phyloP scores from a whole-genome alignment of 2,329 filamentous ascomycete genomes.

The Exophiala lecanii-corni region DNA sequence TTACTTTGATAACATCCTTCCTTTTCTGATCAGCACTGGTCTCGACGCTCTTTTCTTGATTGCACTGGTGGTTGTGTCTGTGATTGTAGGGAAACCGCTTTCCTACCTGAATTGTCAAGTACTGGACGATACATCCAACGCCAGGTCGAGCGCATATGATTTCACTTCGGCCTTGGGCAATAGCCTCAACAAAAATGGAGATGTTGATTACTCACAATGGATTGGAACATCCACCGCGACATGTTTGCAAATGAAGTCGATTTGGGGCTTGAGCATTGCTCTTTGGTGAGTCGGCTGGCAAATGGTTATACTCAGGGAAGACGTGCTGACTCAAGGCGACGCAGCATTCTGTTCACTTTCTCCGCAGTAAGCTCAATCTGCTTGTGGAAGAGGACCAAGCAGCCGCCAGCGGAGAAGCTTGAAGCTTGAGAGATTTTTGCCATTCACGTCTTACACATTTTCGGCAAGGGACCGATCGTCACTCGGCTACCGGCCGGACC shows the following conservation, averaged over 20 bases:
- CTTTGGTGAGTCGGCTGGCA: constrained; percentile 61
- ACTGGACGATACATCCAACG: constrained; percentile 45
- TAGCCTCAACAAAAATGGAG: constrained; percentile 49
- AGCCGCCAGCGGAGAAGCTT: constrained; percentile 43
- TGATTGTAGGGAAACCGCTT: constrained; percentile 73
- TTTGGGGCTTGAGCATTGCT: constrained; percentile 81
- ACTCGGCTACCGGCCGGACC: no score
- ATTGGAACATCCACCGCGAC: constrained; percentile 59
- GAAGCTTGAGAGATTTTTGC: constrained; percentile 37
- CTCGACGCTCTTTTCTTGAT: constrained; percentile 68
- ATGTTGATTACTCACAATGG: constrained; percentile 50
- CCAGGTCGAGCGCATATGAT: constrained; percentile 48
- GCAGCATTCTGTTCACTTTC: constrained; percentile 64
- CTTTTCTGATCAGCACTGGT: constrained; percentile 63
- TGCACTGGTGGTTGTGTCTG: constrained; percentile 71
- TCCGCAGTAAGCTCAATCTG: constrained; percentile 55
- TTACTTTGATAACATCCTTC: constrained; percentile 70
- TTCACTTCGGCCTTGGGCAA: constrained; percentile 51
- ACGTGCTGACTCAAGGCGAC: no score
- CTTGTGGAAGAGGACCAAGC: constrained; percentile 59
- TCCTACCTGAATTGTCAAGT: constrained; percentile 69
- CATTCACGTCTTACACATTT: no score
- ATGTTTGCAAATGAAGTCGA: constrained; percentile 78
- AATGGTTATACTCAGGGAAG: no score
- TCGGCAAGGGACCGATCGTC: no score